These are phyloP conservation scores for Erythrobasidium yunnanense DNA, from an alignment of 768 basidiomycete genomes.

Conservation along the genomic window DNA sequence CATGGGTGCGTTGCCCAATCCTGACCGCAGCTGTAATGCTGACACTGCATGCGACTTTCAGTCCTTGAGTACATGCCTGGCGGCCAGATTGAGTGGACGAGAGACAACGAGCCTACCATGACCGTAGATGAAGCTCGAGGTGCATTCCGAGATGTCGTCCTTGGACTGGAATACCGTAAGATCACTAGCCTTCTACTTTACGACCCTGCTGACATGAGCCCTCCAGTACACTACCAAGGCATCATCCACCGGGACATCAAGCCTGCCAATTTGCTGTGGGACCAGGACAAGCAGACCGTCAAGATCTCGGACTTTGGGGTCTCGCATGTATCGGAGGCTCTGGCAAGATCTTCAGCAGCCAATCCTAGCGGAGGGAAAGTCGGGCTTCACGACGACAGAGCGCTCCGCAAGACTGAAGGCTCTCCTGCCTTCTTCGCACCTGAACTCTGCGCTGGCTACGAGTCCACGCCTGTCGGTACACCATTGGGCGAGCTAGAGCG, in stretches of 20 bases:
- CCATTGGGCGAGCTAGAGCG: conserved; percentile 16
- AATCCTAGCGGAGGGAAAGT: conserved; percentile 28
- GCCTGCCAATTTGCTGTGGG: conserved; percentile 90
- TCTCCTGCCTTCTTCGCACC: conserved; percentile 94
- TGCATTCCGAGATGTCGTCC: conserved; percentile 82
- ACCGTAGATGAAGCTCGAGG: conserved; percentile 69
- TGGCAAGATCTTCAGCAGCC: conserved; percentile 52
- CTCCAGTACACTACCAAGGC: conserved; percentile 81
- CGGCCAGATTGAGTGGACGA: conserved; percentile 82
- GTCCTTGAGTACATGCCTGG: conserved; percentile 95
- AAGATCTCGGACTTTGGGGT: conserved; percentile 99
- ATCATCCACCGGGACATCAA: conserved; percentile 99
- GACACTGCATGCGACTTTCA: neutral
- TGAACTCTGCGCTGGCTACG: conserved; percentile 68
- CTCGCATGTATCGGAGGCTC: conserved; percentile 85
- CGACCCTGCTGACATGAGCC: conserved; percentile 13
- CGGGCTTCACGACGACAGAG: conserved; percentile 55
- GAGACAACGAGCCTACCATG: conserved; percentile 57
- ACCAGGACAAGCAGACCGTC: conserved; percentile 64
- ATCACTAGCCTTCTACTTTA: conserved; percentile 32
- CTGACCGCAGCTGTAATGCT: neutral
- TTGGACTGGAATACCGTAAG: conserved; percentile 90
- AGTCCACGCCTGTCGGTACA: conserved; percentile 34
- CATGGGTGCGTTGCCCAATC: conserved; percentile 58
- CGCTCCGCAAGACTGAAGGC: conserved; percentile 79